phyloP scores from a whole-genome alignment of 2,329 filamentous ascomycete genomes.

The Sporothrix schenckii region DNA sequence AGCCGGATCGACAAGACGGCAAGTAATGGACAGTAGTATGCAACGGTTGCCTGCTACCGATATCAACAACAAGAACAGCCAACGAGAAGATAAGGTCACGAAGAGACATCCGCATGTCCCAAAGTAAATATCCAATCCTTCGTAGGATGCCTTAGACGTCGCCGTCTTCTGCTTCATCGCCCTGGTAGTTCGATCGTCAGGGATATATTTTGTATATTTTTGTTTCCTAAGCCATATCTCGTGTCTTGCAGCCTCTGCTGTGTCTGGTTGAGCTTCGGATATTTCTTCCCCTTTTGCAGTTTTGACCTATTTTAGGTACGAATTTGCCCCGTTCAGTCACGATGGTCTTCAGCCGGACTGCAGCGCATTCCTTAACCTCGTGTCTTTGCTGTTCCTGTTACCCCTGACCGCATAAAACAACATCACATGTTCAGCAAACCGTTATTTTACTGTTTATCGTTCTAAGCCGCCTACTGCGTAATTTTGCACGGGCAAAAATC shows the following conservation, averaged over 20 bases:
- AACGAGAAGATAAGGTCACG: background rate
- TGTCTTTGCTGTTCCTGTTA: background rate
- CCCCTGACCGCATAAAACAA: conserved; percentile 1
- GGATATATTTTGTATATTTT: too few species aligned
- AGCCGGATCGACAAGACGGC: conserved; percentile 10
- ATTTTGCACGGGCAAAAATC: background rate
- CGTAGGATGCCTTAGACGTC: background rate
- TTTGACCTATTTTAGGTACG: background rate
- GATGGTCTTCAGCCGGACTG: background rate
- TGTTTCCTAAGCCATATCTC: background rate
- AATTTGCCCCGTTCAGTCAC: conserved; percentile 8
- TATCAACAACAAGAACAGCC: conserved; percentile 8
- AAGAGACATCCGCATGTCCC: background rate
- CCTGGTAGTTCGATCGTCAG: background rate
- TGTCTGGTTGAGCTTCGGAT: background rate
- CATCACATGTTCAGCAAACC: conserved; percentile 15
- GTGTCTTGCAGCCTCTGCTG: background rate
- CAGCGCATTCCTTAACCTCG: background rate
- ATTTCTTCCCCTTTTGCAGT: background rate
- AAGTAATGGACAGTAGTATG: background rate
- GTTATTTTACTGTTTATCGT: background rate
- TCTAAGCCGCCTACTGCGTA: background rate
- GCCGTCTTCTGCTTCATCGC: background rate
- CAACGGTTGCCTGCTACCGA: background rate
- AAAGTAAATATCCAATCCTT: too few species aligned